Evolutionary conservation across 257 asterid genomes (phyloP).

Genomic region (Solanum medicagineum): DNA sequence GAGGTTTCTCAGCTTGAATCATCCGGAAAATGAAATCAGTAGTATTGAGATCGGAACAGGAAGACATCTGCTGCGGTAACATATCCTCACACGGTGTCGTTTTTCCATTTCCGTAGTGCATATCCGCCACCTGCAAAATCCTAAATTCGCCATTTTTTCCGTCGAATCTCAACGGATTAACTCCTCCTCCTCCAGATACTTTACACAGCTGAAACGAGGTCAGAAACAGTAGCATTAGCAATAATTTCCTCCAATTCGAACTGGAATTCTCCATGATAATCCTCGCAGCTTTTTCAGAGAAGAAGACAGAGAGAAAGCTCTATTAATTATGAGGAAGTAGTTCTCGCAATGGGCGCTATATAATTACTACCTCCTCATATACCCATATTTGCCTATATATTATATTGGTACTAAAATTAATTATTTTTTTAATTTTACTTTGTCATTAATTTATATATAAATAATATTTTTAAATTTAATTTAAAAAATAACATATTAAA

Average conservation of each 20-base stretch:
- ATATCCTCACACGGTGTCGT: slow-evolving; percentile 60
- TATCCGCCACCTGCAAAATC: slow-evolving; percentile 90
- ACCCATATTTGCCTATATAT: too few relatives aligned
- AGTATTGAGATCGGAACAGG: slow-evolving; percentile 90
- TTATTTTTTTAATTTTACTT: too few relatives aligned
- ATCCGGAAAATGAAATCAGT: slow-evolving; percentile 67
- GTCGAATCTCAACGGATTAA: slow-evolving; percentile 37
- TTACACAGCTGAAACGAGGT: neutral
- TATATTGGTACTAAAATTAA: too few relatives aligned
- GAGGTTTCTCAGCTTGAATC: slow-evolving; percentile 65
- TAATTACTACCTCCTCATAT: neutral
- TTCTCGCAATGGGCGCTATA: neutral
- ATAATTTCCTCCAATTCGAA: neutral
- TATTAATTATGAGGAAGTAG: neutral
- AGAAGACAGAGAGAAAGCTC: neutral
- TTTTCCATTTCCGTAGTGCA: slow-evolving; percentile 77
- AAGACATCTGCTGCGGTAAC: slow-evolving; percentile 36
- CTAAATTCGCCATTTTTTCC: slow-evolving; percentile 51
- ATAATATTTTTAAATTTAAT: too few relatives aligned
- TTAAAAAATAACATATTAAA: too few relatives aligned
- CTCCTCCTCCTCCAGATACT: neutral
- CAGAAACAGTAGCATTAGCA: neutral
- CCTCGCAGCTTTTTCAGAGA: neutral
- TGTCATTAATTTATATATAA: too few relatives aligned
- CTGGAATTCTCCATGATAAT: neutral